These are phyloP conservation scores for Psilocybe azurescens DNA, from an alignment of 768 basidiomycete genomes.

Conservation along the genomic window DNA sequence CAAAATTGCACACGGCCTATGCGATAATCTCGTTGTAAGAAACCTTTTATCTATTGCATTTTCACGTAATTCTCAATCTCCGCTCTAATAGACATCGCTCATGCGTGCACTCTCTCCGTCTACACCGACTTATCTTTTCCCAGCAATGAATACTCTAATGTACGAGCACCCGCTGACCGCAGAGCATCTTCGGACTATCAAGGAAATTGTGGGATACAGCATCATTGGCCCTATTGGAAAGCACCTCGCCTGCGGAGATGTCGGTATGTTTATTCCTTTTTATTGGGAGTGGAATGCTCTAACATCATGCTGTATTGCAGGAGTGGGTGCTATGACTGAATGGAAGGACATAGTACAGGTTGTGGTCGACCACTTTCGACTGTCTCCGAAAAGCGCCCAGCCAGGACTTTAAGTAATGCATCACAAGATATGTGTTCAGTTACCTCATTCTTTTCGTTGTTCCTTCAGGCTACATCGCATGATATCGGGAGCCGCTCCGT, in stretches of 20 bases:
- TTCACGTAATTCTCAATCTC: constrained; percentile 1
- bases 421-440: background rate
- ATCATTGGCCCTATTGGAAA: constrained; percentile 91
- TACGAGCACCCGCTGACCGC: constrained; percentile 92
- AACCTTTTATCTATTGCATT: background rate
- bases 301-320: constrained; percentile 40
- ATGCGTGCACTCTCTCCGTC: constrained; percentile 83
- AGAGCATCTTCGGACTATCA: constrained; percentile 77
- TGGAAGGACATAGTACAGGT: constrained; percentile 88
- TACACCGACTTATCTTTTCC: constrained; percentile 90
- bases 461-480: too few relatives aligned
- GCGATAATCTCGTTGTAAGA: constrained; percentile 87
- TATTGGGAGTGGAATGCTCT: background rate
- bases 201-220: constrained; percentile 78
- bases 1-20: constrained; percentile 87
- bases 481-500: too few relatives aligned
- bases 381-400: constrained; percentile 18
- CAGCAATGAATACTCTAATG: constrained; percentile 99
- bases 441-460: too few relatives aligned
- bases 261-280: constrained; percentile 57
- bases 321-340: constrained; percentile 94
- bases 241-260: constrained; percentile 87
- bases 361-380: constrained; percentile 62
- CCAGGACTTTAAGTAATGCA: background rate
- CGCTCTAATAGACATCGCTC: constrained; percentile 64